Evolutionary conservation across 495 filamentous ascomycete species (phyloP), one percentile per base, ranked within the genome.

Genomic region (Talaromyces liani): DNA sequence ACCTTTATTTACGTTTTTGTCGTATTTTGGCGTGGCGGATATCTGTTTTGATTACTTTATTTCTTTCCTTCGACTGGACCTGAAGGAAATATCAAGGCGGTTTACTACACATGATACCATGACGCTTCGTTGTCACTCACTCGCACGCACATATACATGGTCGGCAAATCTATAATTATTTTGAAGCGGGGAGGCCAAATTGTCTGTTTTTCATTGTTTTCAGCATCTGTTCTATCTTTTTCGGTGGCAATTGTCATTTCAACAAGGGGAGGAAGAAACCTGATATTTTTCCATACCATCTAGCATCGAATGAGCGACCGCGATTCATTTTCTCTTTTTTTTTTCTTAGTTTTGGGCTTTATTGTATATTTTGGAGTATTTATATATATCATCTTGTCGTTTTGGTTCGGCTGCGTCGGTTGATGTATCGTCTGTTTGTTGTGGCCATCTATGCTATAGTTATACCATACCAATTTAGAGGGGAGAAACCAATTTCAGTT

Each of bases 11-110:
- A 54, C 45, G 16, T 29, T 54, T 31, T 27, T 24, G 18, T 63
- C 61, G 12, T 56, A 33, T 31, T 16, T 49, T 58, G 27, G 29
- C 27, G 33, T 8, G 36, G 58, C 36, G 54, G 54, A 31, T n/a
- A 55, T 41, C 54, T 34, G 51, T 66, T 67, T 66, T 63, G 63
- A 53, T 16, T 64, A 41, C 60, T 63, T 58, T 62, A 58, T 62
- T 18, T 64, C 34, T 53, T 63, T 8, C 45, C 18, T 49, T 49
- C 18, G 6, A 49, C 45, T 49, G 18, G 5, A 20, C 6, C 2
- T 9, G 10, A 56, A 59, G 29, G 57, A 56, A 31, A 56, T 29
- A 2, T n/a, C n/a, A 18, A 49, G 45, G 53, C 16, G 53, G 24
- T 29, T 56, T 29, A 56, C 53, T 58, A 58, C 14, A 36, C 10